Conservation (phyloP, 441 rosid genomes). For the Pelargonium cotyledonis region DNA sequence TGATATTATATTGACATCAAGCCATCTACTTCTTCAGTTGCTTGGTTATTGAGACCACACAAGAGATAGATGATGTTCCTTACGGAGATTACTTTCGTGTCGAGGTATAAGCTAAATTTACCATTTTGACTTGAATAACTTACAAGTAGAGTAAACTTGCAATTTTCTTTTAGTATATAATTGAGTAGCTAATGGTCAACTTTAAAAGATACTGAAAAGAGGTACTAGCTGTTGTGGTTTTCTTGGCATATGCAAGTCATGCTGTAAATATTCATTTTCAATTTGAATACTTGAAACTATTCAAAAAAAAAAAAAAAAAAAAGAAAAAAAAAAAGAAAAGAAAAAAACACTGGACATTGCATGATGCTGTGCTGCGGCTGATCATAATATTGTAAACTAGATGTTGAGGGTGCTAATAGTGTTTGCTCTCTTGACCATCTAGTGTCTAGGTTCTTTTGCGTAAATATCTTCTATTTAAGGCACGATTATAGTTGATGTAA, state of each 20-base stretch:
- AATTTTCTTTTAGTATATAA: not conserved
- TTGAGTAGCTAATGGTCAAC: not conserved
- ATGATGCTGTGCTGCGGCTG: too few species aligned
- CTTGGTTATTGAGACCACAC: slow-evolving; percentile 79
- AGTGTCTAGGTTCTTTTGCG: too few species aligned
- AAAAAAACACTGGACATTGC: too few species aligned
- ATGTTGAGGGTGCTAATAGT: too few species aligned
- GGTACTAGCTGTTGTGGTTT: not conserved
- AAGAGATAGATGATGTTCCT: slow-evolving; percentile 80
- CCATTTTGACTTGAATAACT: slow-evolving; percentile 4
- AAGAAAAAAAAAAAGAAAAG: not conserved
- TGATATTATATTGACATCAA: slow-evolving; percentile 22
- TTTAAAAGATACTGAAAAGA: not conserved
- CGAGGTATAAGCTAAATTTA: slow-evolving; percentile 50
- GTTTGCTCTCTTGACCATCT: too few species aligned
- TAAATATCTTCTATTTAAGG: too few species aligned
- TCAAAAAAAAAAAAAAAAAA: not conserved
- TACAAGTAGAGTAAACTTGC: not conserved
- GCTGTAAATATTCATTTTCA: not conserved
- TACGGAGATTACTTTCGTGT: slow-evolving; percentile 84
- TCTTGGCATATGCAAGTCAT: not conserved
- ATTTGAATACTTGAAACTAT: not conserved
- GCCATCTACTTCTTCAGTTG: slow-evolving; percentile 44
- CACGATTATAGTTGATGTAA: too few species aligned
- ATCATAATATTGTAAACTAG: too few species aligned